These are phyloP conservation scores for Apophysomyces variabilis DNA, from an alignment of 371 early-diverging fungal species.

Conservation along the genomic window DNA sequence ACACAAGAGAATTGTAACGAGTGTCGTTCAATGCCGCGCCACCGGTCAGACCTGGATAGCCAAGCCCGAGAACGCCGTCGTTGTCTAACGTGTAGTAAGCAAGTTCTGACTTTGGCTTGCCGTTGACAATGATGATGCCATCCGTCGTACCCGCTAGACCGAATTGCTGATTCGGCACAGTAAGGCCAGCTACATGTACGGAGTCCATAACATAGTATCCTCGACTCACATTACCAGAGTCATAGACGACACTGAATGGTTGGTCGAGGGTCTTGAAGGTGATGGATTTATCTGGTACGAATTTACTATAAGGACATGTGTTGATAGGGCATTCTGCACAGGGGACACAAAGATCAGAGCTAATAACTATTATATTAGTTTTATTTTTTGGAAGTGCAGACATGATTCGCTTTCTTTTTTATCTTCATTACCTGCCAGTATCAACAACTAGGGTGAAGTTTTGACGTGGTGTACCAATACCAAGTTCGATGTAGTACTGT, in stretches of 20 bases:
- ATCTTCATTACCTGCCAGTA: background rate
- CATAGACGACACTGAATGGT: constrained; percentile 36
- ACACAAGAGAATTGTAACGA: constrained; percentile 23
- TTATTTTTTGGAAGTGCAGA: background rate
- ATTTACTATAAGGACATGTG: constrained; percentile 38
- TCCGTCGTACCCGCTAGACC: constrained; percentile 35
- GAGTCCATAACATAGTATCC: constrained; percentile 49
- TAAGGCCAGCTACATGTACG: constrained; percentile 35
- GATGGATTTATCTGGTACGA: constrained; percentile 27
- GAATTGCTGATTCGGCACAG: constrained; percentile 42
- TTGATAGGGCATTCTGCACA: constrained; percentile 34
- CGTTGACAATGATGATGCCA: constrained; percentile 38
- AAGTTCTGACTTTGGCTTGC: constrained; percentile 19
- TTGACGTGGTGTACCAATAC: constrained; percentile 44
- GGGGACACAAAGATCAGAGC: constrained; percentile 55
- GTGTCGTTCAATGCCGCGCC: background rate
- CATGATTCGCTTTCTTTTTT: background rate
- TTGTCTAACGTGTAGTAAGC: constrained; percentile 22
- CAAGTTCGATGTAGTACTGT: constrained; percentile 35
- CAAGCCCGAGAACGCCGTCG: constrained; percentile 36
- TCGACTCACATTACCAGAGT: constrained; percentile 40
- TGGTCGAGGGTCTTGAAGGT: constrained; percentile 30
- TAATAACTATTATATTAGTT: constrained; percentile 1
- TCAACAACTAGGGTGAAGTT: constrained; percentile 38
- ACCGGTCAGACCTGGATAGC: constrained; percentile 26